phyloP scores from a whole-genome alignment of 257 asterid species.

The Plectranthus barbatus region DNA sequence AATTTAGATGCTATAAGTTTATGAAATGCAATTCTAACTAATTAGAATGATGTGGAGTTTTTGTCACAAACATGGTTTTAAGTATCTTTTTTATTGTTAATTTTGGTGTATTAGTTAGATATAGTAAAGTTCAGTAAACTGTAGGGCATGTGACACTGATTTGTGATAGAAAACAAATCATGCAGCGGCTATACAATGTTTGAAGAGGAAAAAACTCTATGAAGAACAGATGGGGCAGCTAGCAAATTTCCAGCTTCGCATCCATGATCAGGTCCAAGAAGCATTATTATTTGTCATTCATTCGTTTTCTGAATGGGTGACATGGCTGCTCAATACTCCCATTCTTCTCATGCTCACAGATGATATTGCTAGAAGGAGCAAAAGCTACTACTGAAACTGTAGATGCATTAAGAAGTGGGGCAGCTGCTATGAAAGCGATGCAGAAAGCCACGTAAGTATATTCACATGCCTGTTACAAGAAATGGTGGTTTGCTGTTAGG shows the following conservation, averaged over 20 bases:
- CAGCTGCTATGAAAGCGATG: constrained; percentile 70
- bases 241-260: constrained; percentile 70
- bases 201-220: constrained; percentile 74
- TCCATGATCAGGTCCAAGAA: constrained; percentile 69
- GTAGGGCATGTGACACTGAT: background rate
- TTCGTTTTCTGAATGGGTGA: background rate
- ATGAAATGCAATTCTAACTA: background rate
- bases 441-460: constrained; percentile 61
- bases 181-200: constrained; percentile 87
- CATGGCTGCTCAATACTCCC: constrained; percentile 2
- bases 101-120: background rate
- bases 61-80: background rate
- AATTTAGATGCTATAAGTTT: background rate
- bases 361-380: constrained; percentile 70
- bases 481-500: background rate
- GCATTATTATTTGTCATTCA: background rate
- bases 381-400: constrained; percentile 74
- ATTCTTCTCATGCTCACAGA: constrained; percentile 24
- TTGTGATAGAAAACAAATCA: constrained; percentile 1
- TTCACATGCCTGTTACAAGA: background rate
- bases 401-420: constrained; percentile 62
- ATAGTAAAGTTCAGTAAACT: background rate
- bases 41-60: background rate
- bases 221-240: constrained; percentile 82
- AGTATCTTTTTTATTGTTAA: background rate